Conservation (phyloP, 495 filamentous ascomycete genomes). For the Haplographium delicatum region DNA sequence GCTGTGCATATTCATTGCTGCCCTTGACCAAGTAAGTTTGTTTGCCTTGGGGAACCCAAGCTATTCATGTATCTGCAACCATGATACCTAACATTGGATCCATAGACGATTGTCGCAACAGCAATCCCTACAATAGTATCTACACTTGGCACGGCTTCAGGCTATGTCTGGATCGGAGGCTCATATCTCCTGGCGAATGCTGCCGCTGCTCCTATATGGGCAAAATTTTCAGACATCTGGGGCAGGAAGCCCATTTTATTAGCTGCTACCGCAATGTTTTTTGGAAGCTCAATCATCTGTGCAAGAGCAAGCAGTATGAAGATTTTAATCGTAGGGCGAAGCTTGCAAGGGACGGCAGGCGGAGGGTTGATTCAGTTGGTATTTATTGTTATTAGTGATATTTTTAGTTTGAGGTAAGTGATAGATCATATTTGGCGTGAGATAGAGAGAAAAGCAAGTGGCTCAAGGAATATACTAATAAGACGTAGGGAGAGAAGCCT, state of each 20-base stretch:
- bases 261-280: constrained; percentile 57
- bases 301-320: constrained; percentile 58
- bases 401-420: constrained; percentile 35
- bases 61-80: too few relatives aligned
- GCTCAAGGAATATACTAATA: too few relatives aligned
- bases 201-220: constrained; percentile 39
- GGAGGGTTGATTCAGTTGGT: constrained; percentile 69
- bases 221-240: constrained; percentile 60
- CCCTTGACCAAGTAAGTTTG: too few relatives aligned
- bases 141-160: constrained; percentile 51
- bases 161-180: constrained; percentile 64
- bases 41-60: too few relatives aligned
- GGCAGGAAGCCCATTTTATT: constrained; percentile 71
- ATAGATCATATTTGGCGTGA: constrained; percentile 23
- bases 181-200: constrained; percentile 50
- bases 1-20: too few relatives aligned
- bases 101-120: constrained; percentile 57
- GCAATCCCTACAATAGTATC: constrained; percentile 54
- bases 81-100: too few relatives aligned
- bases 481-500: too few relatives aligned
- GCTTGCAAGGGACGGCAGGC: constrained; percentile 69
- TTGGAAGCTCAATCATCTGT: constrained; percentile 57
- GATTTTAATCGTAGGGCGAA: constrained; percentile 67
- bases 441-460: too few relatives aligned
- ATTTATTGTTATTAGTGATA: constrained; percentile 71